A percentile compares a stretch with the other conserved stretches of the same genome.
phyloP scores from a whole-genome alignment of 2,329 filamentous ascomycete species.

The Phaeophleospora eucalypticola region DNA sequence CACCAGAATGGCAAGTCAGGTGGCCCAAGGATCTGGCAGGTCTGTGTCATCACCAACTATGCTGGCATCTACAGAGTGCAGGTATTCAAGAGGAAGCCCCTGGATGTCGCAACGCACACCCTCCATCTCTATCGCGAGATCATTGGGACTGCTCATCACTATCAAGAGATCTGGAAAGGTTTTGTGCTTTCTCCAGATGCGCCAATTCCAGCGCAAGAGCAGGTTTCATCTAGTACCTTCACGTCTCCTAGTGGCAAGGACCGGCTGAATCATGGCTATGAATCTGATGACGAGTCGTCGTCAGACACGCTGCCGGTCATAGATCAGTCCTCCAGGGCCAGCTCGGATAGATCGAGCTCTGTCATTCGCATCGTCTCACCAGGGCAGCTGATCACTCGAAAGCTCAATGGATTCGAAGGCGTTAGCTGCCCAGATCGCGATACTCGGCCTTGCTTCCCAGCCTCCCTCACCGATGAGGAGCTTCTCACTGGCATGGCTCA shows the following conservation, averaged over 20 bases:
- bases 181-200: not conserved
- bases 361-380: not conserved
- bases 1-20: not conserved
- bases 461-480: not conserved
- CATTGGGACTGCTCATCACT: not conserved
- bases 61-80: not conserved
- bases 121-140: conserved; percentile 2
- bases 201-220: not conserved
- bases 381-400: not conserved
- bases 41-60: conserved; percentile 1
- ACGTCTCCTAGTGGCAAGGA: not conserved
- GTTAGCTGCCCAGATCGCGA: not conserved
- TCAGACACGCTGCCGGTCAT: too few relatives aligned
- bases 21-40: not conserved
- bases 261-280: not conserved
- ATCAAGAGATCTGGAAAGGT: not conserved
- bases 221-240: too few relatives aligned
- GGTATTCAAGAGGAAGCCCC: not conserved
- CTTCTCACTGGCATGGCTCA: conserved; percentile 1
- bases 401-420: not conserved
- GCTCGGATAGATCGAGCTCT: too few relatives aligned
- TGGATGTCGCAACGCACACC: not conserved
- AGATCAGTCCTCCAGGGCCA: too few relatives aligned
- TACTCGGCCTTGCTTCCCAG: not conserved
- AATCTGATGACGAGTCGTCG: not conserved